Base-by-base conservation (phyloP, 176 grass and related monocot genomes). In the Aegilops bicornis region DNA sequence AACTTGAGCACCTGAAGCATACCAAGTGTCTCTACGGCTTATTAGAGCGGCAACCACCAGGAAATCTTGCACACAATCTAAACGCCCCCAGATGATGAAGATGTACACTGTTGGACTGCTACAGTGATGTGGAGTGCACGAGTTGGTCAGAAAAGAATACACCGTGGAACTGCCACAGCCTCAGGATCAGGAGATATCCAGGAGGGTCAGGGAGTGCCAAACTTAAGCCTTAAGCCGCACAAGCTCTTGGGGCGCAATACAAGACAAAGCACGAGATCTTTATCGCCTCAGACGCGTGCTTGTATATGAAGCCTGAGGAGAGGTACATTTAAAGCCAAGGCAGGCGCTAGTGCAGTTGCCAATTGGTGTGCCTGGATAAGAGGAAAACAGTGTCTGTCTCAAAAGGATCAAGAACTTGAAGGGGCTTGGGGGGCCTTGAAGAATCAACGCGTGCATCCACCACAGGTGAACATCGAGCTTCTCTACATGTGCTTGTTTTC, bases 31-130 rank as follows among this genome's bases (percentile, higher is more conserved):
- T 15, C 33, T 19, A 33, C 47, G 64, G 48, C 77, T 47, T 16
- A 61, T 47, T 16, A 69, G 35, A 45, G 4, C 73, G 62, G 47
- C 45, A 78, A 70, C 63, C 80, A 47, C 48, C 64, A 77, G 47
- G 81, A 82, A 77, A 82, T 48, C 70, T 89, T 85, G 77, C 77
- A 89, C 88, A 85, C 80, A 85, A 89, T 30, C 87, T 32, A 60
- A 45, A 80, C 4, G 47, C 70, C 29, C 78, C 56, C 13, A 22
- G 14, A 22, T 42, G 50, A 54, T 54, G 68, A 65, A 33, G 82
- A 85, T 81, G 56, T 24, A 22, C 33, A 15, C 43, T 1, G 64
- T 43, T 69, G 50, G 81, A 61, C 37, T 54, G 64, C 69, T 15
- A 59, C 14, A 43, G 29, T 42, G 31, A 52, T 31, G 87, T 89